phyloP scores from a whole-genome alignment of 805 yeast species.

The Teunomyces funiuensis region DNA sequence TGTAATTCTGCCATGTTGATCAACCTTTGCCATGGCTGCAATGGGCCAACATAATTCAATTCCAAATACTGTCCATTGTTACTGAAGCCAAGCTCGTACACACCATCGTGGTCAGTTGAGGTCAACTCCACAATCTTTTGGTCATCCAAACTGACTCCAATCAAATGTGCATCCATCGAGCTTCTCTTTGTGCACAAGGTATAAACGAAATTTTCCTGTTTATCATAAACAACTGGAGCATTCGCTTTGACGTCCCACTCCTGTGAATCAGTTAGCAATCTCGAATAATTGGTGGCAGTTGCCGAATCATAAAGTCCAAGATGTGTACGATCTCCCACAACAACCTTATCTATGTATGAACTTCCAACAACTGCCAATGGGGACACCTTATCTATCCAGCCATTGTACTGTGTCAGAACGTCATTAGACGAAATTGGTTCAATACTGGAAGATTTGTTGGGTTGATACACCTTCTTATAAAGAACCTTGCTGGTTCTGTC shows the following conservation, averaged over 20 bases:
- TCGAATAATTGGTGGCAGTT: conserved; percentile 11
- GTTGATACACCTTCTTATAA: conserved; percentile 15
- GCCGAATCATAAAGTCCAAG: conserved; percentile 22
- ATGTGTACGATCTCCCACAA: conserved; percentile 16
- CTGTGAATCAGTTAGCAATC: conserved; percentile 9
- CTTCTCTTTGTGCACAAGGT: conserved; percentile 15
- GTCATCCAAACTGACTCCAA: conserved; percentile 6
- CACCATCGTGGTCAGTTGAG: conserved; percentile 12
- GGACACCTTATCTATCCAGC: conserved; percentile 24
- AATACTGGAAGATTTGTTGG: conserved; percentile 4
- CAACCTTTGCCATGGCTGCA: conserved; percentile 26
- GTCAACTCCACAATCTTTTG: conserved; percentile 9
- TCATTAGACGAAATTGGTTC: conserved; percentile 6
- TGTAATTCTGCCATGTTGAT: conserved; percentile 19
- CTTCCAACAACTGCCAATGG: conserved; percentile 13
- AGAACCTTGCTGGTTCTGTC: conserved; percentile 22
- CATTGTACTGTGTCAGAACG: conserved; percentile 15
- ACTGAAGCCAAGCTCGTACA: conserved; percentile 17
- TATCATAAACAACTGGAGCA: conserved; percentile 17
- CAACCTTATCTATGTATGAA: conserved; percentile 23
- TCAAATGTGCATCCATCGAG: conserved; percentile 16
- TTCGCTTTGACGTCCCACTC: conserved; percentile 16
- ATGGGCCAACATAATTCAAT: conserved; percentile 21
- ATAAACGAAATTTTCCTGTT: conserved; percentile 15
- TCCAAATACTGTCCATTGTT: conserved; percentile 22